Percentiles rank a stretch among this genome's conserved stretches.
Conservation (phyloP, 179 eudicot species). For the Spergularia azorica region DNA sequence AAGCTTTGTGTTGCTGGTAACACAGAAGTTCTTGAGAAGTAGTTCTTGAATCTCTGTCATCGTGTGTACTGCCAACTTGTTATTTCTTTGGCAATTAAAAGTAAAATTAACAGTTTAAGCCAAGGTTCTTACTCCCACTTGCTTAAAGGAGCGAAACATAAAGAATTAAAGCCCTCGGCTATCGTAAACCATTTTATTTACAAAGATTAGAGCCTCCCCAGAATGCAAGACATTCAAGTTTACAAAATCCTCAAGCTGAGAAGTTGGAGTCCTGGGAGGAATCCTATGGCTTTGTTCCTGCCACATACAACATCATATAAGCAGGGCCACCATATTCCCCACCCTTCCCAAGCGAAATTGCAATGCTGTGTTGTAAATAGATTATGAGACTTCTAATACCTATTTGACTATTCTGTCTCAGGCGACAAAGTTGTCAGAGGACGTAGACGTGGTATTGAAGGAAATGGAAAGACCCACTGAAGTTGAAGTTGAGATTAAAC, state of each 20-base stretch:
- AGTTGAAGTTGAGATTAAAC: constrained; percentile 83
- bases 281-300: not conserved
- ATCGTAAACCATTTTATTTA: not conserved
- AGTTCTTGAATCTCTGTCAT: not conserved
- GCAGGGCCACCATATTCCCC: not conserved
- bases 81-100: not conserved
- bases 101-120: not conserved
- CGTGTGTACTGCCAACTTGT: not conserved
- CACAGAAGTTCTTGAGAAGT: not conserved
- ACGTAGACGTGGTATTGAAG: constrained; percentile 53
- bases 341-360: not conserved
- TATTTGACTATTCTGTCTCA: constrained; percentile 25
- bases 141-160: not conserved
- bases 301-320: not conserved
- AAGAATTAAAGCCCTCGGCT: not conserved
- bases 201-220: not conserved
- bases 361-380: not conserved
- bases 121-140: not conserved
- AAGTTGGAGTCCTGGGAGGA: not conserved
- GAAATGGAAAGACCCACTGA: constrained; percentile 78
- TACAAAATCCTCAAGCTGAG: not conserved
- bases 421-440: constrained; percentile 64
- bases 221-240: not conserved
- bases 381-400: not conserved
- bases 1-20: not conserved